Base-by-base conservation (phyloP, 306 rosid genomes). In the Rosa persica region DNA sequence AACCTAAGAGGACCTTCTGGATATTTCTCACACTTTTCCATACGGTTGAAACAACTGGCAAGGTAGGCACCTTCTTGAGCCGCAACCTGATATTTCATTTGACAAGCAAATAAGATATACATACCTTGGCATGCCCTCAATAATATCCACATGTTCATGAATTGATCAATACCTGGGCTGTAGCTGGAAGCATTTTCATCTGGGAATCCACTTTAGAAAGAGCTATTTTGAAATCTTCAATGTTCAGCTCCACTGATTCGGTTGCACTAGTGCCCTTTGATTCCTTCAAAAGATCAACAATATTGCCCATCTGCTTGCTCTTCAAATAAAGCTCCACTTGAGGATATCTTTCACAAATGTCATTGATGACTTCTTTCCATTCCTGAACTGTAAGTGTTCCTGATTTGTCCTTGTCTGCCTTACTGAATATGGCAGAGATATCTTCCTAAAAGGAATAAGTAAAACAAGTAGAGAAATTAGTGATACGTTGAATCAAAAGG, bases 1-100 rank as follows among this genome's bases (percentile, higher is more conserved):
- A 93, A 93, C 77, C 99, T 89, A 78, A 93, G 85, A 77, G 99
- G 99, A 85, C 99, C 98, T 82, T 95, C 98, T 2, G 99, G 99
- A 67, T 83, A 52, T 22, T 79, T 66, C 73, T 95, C 99, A 70
- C 92, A 80, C 25, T 89, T 83, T 64, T 95, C 98, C 97, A 95
- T 86, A 17, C 90, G 89, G 78, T 95, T 88, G 76, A 95, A 93
- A 76, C 98, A 95, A 48, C 83, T 78, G 52, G 99, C 96, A 44
- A 95, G 87, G 85, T 93, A 95, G 61, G 66, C 86, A 71, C 98
- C 99, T 85, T 95, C 98, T 75, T 95, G 99, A 55, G 98, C 86
- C 34, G 99, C 99, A 85, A 95, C 99, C 99, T 95, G 85, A 55
- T n/a, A 76, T 23, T 67, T 60, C 78, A 70, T 78, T 84, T 51